Base-by-base conservation (phyloP, 768 basidiomycete species). In the Grammothele lineata region DNA sequence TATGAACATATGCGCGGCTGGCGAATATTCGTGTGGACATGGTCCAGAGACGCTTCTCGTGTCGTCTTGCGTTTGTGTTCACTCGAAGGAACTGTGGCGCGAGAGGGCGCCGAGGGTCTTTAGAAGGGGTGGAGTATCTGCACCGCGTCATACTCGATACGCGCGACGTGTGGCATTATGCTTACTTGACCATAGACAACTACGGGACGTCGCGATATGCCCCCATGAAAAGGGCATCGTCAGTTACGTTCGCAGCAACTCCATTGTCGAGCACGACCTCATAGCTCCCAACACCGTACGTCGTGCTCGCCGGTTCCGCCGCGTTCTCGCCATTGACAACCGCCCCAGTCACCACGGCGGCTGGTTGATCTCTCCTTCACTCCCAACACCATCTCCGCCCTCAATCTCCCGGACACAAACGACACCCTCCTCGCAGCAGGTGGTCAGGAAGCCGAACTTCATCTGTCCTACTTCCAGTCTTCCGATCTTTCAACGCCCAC, bases 181-280 rank as follows among this genome's bases (percentile, higher is more conserved):
- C n/a, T n/a, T n/a, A n/a, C n/a, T n/a, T n/a, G n/a, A n/a, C n/a
- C n/a, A n/a, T n/a, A 87, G 85, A 22, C 88, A 92, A 66, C 70
- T 92, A 23, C 76, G 88, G 27, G 87, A 92, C 67, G 77, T 92
- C 40, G 66, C 90, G 40, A 76, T 86, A 49, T 88, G 86, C 62
- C 87, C 87, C 1, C 70, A 77, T 5, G 77, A 82, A 53, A 67
- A 74, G 11, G 84, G 85, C 2, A 59, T 82, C 5, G 75, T 87
- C 30, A 81, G 80, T 62, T 87, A 85, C 54, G 70, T 85, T 2
- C 75, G 75, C 21, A 62, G 62, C 8, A 58, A 63, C 27, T 70
- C 73, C 22, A 80, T 87, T 42, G 66, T 82, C 19, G 83, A 87
- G 53, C 81, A 82, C 43, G 75, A 85, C 61, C 60, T 85, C 8